Percentiles rank a stretch among this genome's conserved stretches.
Evolutionary conservation across 768 basidiomycete genomes (phyloP).

Genomic region (Termitomyces sp.): DNA sequence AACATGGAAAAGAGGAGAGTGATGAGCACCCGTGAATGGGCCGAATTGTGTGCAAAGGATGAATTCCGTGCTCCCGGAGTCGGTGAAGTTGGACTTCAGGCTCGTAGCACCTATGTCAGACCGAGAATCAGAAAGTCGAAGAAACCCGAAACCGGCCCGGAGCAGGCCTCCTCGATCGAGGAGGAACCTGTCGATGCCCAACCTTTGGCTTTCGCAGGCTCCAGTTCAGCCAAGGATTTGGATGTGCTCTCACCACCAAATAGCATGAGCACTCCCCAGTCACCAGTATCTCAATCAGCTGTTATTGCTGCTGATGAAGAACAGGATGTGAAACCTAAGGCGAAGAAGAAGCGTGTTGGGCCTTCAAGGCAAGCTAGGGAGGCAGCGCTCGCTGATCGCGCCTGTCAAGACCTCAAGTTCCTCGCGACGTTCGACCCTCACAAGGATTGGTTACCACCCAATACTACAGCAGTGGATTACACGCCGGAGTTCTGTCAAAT

Average conservation of each 20-base stretch:
- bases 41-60: conserved; percentile 65
- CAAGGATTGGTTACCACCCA: conserved; percentile 74
- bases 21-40: conserved; percentile 88
- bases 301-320: conserved; percentile 3
- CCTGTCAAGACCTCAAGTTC: conserved; percentile 46
- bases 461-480: conserved; percentile 72
- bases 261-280: conserved; percentile 28
- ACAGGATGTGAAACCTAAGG: conserved; percentile 20
- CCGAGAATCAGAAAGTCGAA: conserved; percentile 32
- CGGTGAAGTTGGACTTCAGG: conserved; percentile 57
- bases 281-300: conserved; percentile 19
- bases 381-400: conserved; percentile 43
- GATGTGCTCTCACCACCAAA: conserved; percentile 34
- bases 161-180: conserved; percentile 33
- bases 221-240: conserved; percentile 15
- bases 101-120: conserved; percentile 28
- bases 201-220: conserved; percentile 16
- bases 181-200: conserved; percentile 38
- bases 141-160: conserved; percentile 38
- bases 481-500: conserved; percentile 83
- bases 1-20: conserved; percentile 84
- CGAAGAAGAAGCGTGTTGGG: conserved; percentile 29
- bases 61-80: conserved; percentile 72
- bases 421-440: conserved; percentile 67
- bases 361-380: conserved; percentile 44